Conservation (phyloP, 768 basidiomycete genomes). For the Trametes coccinea region DNA sequence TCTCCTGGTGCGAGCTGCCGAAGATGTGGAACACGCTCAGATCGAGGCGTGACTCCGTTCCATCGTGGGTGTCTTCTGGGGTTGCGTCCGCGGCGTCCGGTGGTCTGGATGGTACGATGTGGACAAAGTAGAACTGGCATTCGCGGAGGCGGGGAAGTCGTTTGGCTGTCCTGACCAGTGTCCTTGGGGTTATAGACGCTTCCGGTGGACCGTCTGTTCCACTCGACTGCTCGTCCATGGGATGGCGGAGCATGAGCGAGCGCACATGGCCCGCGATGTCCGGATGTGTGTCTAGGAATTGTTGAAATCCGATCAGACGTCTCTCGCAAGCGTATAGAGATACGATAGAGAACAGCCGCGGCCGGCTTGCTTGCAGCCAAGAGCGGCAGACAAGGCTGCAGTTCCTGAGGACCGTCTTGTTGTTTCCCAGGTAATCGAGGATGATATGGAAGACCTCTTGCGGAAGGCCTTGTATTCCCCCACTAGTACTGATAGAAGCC, state of each 20-base stretch:
- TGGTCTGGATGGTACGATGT: not conserved
- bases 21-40: slow-evolving; percentile 6
- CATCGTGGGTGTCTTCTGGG: not conserved
- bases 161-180: not conserved
- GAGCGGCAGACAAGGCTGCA: slow-evolving; percentile 10
- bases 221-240: slow-evolving; percentile 1
- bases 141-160: slow-evolving; percentile 4
- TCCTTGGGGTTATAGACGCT: not conserved
- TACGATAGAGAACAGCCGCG: slow-evolving; percentile 4
- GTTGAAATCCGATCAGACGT: not conserved
- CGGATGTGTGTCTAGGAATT: not conserved
- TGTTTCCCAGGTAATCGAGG: slow-evolving; percentile 3
- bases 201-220: not conserved
- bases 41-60: not conserved
- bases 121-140: slow-evolving; percentile 10
- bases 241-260: slow-evolving; percentile 4
- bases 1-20: slow-evolving; percentile 7
- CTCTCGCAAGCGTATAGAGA: slow-evolving; percentile 2
- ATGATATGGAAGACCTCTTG: slow-evolving; percentile 9
- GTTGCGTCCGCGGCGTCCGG: not conserved
- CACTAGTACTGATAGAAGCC: not conserved
- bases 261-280: slow-evolving; percentile 6
- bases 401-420: slow-evolving; percentile 1
- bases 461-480: slow-evolving; percentile 5
- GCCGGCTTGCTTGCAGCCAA: slow-evolving; percentile 3